These are phyloP conservation scores for Harrya chromipes DNA, from an alignment of 768 basidiomycete genomes.

Conservation along the genomic window DNA sequence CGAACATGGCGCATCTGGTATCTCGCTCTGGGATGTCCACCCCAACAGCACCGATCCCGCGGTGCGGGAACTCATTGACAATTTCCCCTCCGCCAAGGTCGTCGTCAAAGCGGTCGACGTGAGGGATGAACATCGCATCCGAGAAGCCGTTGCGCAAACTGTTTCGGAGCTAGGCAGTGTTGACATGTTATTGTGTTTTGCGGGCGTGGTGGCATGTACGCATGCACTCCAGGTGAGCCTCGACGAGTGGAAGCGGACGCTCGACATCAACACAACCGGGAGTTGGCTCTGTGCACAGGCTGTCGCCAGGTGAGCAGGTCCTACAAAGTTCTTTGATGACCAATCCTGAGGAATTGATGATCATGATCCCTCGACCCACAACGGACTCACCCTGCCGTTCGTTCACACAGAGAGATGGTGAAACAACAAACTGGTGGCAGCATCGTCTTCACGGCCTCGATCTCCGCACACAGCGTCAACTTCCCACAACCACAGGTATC, in stretches of 20 bases:
- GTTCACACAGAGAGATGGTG: constrained; percentile 38
- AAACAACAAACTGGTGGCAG: constrained; percentile 39
- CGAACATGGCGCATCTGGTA: constrained; percentile 39
- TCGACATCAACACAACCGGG: constrained; percentile 44
- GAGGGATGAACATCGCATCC: constrained; percentile 18
- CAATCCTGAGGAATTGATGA: background rate
- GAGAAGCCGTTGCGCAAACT: constrained; percentile 27
- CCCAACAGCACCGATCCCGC: constrained; percentile 3
- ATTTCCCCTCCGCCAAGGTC: constrained; percentile 32
- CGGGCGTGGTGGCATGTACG: constrained; percentile 37
- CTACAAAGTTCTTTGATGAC: background rate
- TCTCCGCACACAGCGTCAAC: constrained; percentile 41
- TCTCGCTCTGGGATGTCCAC: constrained; percentile 27
- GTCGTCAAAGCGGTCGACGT: constrained; percentile 36
- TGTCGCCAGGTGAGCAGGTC: constrained; percentile 33
- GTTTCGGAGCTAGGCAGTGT: constrained; percentile 31
- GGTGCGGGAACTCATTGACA: constrained; percentile 22
- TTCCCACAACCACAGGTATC: constrained; percentile 42
- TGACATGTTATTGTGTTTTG: constrained; percentile 41
- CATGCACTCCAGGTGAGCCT: constrained; percentile 32
- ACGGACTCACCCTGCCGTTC: background rate
- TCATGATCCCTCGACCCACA: background rate
- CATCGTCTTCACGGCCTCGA: constrained; percentile 42
- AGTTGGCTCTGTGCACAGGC: constrained; percentile 45
- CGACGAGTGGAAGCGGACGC: constrained; percentile 36